Conservation (phyloP, 2,329 filamentous ascomycete species). For the Epichloe scottii region DNA sequence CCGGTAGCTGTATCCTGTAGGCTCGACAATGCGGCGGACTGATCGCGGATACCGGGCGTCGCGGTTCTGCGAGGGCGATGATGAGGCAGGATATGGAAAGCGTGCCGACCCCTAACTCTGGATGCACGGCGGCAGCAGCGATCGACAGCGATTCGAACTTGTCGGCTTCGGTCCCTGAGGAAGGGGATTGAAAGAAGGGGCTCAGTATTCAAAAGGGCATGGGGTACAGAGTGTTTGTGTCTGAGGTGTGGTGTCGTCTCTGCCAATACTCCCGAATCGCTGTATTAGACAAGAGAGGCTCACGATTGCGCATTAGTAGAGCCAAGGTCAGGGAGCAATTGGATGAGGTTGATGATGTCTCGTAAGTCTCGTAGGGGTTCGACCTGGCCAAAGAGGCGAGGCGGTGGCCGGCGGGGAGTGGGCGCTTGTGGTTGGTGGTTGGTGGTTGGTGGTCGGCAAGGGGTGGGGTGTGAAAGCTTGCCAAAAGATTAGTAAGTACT, state of each 20-base stretch:
- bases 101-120: not conserved
- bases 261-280: not conserved
- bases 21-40: conserved; percentile 27
- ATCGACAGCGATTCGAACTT: not conserved
- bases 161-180: not conserved
- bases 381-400: conserved; percentile 7
- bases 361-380: not conserved
- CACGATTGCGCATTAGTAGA: not conserved
- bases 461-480: too few relatives aligned
- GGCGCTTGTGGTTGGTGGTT: not conserved
- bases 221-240: too few relatives aligned
- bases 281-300: not conserved
- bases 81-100: not conserved
- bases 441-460: not conserved
- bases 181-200: not conserved
- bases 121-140: not conserved
- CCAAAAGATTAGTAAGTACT: too few relatives aligned
- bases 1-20: conserved; percentile 20
- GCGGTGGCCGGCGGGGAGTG: not conserved
- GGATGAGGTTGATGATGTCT: conserved; percentile 5
- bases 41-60: conserved; percentile 9
- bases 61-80: conserved; percentile 2
- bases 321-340: not conserved
- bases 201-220: not conserved
- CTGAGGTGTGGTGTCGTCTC: too few relatives aligned